These are phyloP conservation scores for Backusella morwellensis DNA, from an alignment of 192 early-diverging fungal species.

Conservation along the genomic window DNA sequence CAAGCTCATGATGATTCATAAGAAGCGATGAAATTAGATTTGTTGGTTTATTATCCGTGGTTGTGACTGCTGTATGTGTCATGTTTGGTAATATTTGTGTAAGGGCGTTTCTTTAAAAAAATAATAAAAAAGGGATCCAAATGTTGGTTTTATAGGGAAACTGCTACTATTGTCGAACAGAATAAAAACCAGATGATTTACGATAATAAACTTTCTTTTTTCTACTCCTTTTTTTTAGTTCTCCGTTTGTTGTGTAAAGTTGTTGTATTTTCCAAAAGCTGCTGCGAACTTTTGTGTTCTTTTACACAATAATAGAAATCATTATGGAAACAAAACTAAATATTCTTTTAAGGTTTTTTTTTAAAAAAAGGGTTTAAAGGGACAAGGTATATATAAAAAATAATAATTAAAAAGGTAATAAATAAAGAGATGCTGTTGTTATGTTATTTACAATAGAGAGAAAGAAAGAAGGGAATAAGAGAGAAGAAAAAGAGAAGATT, in stretches of 20 bases:
- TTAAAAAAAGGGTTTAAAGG: background rate
- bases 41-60: background rate
- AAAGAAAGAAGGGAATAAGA: background rate
- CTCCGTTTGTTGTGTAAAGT: background rate
- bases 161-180: background rate
- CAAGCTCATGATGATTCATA: conserved; percentile 13
- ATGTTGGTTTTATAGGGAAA: background rate
- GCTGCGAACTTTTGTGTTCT: background rate
- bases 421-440: background rate
- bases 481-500: background rate
- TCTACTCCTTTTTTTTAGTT: background rate
- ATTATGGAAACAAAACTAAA: background rate
- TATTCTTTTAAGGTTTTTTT: background rate
- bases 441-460: background rate
- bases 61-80: conserved; percentile 10
- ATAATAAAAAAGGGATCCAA: background rate
- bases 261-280: background rate
- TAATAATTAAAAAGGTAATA: background rate
- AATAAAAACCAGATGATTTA: conserved; percentile 2
- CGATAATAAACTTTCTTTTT: background rate
- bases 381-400: background rate
- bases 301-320: conserved; percentile 8
- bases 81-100: conserved; percentile 7
- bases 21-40: conserved; percentile 3
- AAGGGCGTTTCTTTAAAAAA: conserved; percentile 1